Percentiles rank a stretch among this genome's conserved stretches.
phyloP scores from a whole-genome alignment of 306 rosid genomes.

The Vigna trinervia region DNA sequence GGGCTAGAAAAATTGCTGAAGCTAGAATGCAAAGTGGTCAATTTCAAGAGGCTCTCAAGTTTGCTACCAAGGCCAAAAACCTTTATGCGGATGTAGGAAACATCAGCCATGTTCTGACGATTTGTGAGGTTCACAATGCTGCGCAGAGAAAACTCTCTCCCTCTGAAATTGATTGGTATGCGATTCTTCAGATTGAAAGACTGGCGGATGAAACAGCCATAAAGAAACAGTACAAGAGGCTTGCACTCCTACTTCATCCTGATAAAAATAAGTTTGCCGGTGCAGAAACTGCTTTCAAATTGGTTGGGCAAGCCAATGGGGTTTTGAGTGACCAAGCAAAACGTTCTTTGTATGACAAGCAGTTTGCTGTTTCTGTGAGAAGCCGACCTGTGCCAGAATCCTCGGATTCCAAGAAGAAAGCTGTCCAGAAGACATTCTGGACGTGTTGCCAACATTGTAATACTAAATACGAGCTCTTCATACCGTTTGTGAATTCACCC shows the following conservation, averaged over 20 bases:
- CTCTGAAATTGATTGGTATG: constrained; percentile 75
- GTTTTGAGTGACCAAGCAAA: constrained; percentile 65
- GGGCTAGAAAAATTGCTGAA: constrained; percentile 77
- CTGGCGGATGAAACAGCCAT: constrained; percentile 57
- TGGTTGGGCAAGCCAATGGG: constrained; percentile 82
- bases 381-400: constrained; percentile 37
- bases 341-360: constrained; percentile 59
- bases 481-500: constrained; percentile 36
- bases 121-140: constrained; percentile 75
- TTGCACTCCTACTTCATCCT: constrained; percentile 88
- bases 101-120: constrained; percentile 63
- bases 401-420: constrained; percentile 44
- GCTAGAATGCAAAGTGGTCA: constrained; percentile 67
- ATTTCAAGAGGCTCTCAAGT: constrained; percentile 71
- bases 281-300: constrained; percentile 95
- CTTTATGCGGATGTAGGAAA: constrained; percentile 70
- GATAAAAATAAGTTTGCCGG: constrained; percentile 91
- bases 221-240: constrained; percentile 77
- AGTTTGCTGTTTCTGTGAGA: constrained; percentile 39
- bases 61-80: constrained; percentile 71
- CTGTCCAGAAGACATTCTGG: constrained; percentile 59
- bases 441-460: constrained; percentile 66
- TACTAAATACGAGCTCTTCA: constrained; percentile 52
- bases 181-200: constrained; percentile 62
- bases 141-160: constrained; percentile 54